Evolutionary conservation across 164 flowering plant species (phyloP), one percentile per base, ranked within the genome.

Genomic region (Sedum album): DNA sequence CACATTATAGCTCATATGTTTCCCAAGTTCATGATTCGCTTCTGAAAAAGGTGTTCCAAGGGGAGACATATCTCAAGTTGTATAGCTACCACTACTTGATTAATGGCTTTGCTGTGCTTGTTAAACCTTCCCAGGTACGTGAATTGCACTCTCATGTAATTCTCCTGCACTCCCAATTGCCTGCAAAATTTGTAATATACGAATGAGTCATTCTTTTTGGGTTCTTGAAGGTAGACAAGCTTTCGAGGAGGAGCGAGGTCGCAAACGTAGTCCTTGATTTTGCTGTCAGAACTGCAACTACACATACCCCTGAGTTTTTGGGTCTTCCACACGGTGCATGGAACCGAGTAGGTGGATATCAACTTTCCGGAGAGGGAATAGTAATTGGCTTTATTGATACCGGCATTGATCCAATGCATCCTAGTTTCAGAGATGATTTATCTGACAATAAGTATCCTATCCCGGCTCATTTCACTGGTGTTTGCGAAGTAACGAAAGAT

Each of bases 391-490:
- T 94, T 67, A 73, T 94, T 68, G 99, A 94, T 71, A 94, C 99
- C 63, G 99, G 99, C 63, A 91, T 94, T 74, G 99, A 94, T 79
- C 99, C 99, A 57, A 84, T 83, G 42, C 99, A 94, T 76, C 91
- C 92, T 1, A 94, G 99, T 80, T 90, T 94, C 75, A 75, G 86
- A 36, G 97, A 85, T 73, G 78, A 81, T 74, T 36, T 69, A 28
- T 72, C 88, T 65, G 87, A 71, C 36, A 75, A 74, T 53, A 30
- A 73, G 1, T 86, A 79, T 78, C 92, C 97, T 21, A 83, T 94
- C 62, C 97, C 96, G 0, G 25, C 75, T 30, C 96, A 82, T 73
- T 94, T 85, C 70, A 77, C 95, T 33, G 99, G 99, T 38, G 78
- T 91, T 57, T 94, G 99, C 80, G 99, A 94, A 76, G 99, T 94